These are phyloP conservation scores for Dalbergia oliveri DNA, from an alignment of 306 rosid species.

Conservation along the genomic window DNA sequence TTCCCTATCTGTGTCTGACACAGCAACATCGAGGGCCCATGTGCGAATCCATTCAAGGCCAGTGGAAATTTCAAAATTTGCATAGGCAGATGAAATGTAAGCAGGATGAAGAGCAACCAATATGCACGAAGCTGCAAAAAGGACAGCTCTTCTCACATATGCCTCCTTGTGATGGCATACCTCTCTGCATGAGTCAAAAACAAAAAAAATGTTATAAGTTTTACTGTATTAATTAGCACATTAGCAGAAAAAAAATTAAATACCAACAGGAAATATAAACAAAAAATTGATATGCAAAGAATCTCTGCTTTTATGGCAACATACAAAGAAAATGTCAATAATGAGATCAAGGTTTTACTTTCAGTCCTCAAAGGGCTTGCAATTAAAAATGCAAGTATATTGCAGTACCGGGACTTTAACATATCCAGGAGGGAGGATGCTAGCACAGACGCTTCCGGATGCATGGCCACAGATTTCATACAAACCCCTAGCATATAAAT, in stretches of 20 bases:
- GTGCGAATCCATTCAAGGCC: constrained; percentile 98
- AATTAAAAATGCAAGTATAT: constrained; percentile 37
- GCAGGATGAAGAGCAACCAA: constrained; percentile 83
- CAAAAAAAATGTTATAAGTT: constrained; percentile 23
- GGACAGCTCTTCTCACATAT: constrained; percentile 87
- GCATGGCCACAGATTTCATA: constrained; percentile 93
- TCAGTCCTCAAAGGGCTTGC: constrained; percentile 22
- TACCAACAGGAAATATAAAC: constrained; percentile 29
- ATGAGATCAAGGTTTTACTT: constrained; percentile 20
- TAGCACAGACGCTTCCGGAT: constrained; percentile 89
- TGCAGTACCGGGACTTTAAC: constrained; percentile 81
- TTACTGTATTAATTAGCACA: constrained; percentile 35
- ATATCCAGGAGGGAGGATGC: constrained; percentile 86
- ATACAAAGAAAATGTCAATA: neutral
- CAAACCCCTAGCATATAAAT: constrained; percentile 91
- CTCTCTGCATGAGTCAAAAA: constrained; percentile 66
- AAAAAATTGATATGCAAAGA: constrained; percentile 3
- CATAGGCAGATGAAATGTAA: constrained; percentile 72
- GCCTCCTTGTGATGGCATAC: constrained; percentile 88
- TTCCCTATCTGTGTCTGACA: constrained; percentile 86
- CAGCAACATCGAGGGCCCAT: constrained; percentile 79
- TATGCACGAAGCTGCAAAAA: constrained; percentile 86
- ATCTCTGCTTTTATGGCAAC: neutral
- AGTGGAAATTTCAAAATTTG: constrained; percentile 64
- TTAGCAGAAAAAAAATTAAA: constrained; percentile 12